A percentile compares a stretch with the other conserved stretches of the same genome.
phyloP scores from a whole-genome alignment of 2,329 filamentous ascomycete genomes.

The Neonectria sp. region DNA sequence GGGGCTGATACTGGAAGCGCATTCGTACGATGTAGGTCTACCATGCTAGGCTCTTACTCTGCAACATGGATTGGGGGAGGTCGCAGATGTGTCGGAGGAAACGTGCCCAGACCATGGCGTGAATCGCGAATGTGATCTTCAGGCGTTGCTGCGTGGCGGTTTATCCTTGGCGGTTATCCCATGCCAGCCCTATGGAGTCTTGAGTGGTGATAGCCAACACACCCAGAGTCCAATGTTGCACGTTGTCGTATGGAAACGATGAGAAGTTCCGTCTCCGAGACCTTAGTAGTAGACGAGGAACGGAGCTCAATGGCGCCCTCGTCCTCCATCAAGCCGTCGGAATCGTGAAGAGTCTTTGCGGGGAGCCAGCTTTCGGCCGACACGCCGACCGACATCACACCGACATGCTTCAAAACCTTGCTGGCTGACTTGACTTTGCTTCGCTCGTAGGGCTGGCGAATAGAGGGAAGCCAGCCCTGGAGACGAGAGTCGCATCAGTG shows the following conservation, averaged over 20 bases:
- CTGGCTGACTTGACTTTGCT: constrained; percentile 11
- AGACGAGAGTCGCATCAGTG: not conserved
- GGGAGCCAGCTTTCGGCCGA: not conserved
- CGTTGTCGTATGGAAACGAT: no score
- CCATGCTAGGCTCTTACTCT: not conserved
- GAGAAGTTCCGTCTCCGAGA: not conserved
- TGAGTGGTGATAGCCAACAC: not conserved
- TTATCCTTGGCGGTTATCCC: not conserved
- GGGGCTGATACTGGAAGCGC: not conserved
- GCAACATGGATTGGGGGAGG: not conserved
- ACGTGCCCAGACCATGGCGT: not conserved
- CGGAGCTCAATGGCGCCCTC: no score
- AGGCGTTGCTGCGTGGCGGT: not conserved
- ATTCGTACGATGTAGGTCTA: no score
- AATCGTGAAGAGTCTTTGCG: not conserved
- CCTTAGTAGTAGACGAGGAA: not conserved
- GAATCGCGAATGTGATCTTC: not conserved
- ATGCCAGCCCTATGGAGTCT: not conserved
- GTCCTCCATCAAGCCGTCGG: not conserved
- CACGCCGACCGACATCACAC: not conserved
- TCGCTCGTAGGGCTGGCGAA: constrained; percentile 26
- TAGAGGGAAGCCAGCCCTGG: constrained; percentile 5
- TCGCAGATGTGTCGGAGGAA: not conserved
- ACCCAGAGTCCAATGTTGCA: no score
- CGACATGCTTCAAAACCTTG: not conserved